A percentile compares a stretch with the other conserved stretches of the same genome.
Evolutionary conservation across 441 rosid genomes (phyloP).

Genomic region (Lepidium campestre): DNA sequence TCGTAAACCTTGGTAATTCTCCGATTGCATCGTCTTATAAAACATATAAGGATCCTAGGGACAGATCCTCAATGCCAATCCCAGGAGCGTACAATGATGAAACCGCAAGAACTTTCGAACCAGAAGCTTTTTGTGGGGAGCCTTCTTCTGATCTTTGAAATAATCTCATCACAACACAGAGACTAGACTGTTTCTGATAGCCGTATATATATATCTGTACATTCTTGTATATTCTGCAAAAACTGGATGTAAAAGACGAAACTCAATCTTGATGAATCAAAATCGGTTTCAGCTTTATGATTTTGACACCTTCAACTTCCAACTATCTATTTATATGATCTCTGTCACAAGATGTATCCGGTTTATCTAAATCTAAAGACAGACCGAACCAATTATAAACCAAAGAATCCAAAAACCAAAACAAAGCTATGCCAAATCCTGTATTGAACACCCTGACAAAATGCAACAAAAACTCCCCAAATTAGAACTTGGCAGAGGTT

Average conservation of each 20-base stretch:
- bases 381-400: no score
- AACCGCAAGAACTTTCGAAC: conserved; percentile 83
- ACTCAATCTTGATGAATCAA: not conserved
- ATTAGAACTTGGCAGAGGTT: not conserved
- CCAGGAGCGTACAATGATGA: conserved; percentile 82
- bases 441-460: not conserved
- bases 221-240: conserved; percentile 2
- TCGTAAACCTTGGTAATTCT: conserved; percentile 43
- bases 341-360: no score
- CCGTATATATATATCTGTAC: conserved; percentile 10
- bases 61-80: conserved; percentile 37
- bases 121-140: conserved; percentile 84
- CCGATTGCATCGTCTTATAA: conserved; percentile 33
- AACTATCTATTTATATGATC: no score
- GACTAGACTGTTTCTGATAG: not conserved
- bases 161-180: not conserved
- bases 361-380: no score
- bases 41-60: conserved; percentile 24
- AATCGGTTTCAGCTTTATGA: not conserved
- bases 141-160: conserved; percentile 35
- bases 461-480: not conserved
- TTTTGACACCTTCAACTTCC: no score
- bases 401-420: no score
- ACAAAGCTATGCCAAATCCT: not conserved
- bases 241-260: not conserved